A percentile compares a stretch with the other conserved stretches of the same genome.
Conservation (phyloP, 768 basidiomycete genomes). For the Russula abietina region DNA sequence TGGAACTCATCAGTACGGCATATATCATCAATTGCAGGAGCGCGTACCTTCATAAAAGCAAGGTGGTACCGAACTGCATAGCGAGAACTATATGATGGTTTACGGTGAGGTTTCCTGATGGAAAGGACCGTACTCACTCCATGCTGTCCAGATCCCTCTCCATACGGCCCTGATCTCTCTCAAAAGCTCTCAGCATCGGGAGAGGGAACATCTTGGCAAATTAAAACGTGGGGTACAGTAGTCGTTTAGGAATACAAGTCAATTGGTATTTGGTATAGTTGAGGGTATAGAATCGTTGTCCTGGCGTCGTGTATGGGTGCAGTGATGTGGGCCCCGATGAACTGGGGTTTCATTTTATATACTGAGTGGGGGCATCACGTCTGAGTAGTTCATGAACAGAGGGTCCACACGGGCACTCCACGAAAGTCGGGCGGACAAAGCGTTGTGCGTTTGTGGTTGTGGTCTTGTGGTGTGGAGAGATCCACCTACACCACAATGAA, state of each 20-base stretch:
- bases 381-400: neutral
- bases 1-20: neutral
- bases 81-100: conserved; percentile 13
- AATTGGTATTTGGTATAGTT: conserved; percentile 1
- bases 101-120: neutral
- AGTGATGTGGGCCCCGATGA: neutral
- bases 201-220: conserved; percentile 18
- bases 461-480: neutral
- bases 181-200: conserved; percentile 9
- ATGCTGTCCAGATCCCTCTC: conserved; percentile 6
- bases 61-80: conserved; percentile 16
- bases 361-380: neutral
- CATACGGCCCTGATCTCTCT: neutral
- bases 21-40: neutral
- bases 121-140: conserved; percentile 4
- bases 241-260: neutral
- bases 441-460: conserved; percentile 9
- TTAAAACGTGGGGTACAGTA: neutral
- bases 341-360: conserved; percentile 8
- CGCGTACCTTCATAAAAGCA: conserved; percentile 19
- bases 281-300: conserved; percentile 7
- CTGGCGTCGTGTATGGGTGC: neutral
- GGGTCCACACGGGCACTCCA: neutral
- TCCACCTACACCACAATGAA: conserved; percentile 1
- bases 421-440: conserved; percentile 6